phyloP scores from a whole-genome alignment of 2,329 filamentous ascomycete species.

The Clarireedia homoeocarpa region DNA sequence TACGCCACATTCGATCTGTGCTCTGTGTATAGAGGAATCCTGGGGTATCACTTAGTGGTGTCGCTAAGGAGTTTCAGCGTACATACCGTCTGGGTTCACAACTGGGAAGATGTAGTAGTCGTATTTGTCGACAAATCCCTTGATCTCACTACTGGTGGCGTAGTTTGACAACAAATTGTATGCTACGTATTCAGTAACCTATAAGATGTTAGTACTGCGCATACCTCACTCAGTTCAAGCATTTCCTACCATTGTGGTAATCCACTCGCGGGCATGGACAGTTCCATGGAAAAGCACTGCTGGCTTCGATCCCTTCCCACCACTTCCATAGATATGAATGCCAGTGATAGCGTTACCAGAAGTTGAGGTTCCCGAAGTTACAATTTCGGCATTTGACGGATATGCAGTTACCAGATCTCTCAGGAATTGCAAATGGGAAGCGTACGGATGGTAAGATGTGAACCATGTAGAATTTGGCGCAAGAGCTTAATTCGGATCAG shows the following conservation, averaged over 20 bases:
- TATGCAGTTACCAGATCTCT: constrained; percentile 38
- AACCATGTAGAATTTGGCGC: constrained; percentile 39
- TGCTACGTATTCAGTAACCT: constrained; percentile 42
- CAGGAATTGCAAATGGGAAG: constrained; percentile 43
- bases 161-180: constrained; percentile 42
- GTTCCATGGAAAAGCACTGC: constrained; percentile 50
- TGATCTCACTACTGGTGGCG: constrained; percentile 31
- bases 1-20: constrained; percentile 52
- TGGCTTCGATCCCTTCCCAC: constrained; percentile 37
- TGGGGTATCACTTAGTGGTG: constrained; percentile 16
- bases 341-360: constrained; percentile 37
- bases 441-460: constrained; percentile 44
- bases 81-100: constrained; percentile 51
- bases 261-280: constrained; percentile 55
- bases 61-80: background rate
- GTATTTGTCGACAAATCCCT: constrained; percentile 47
- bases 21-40: constrained; percentile 53
- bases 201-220: background rate
- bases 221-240: background rate
- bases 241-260: constrained; percentile 36
- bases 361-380: constrained; percentile 40
- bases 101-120: constrained; percentile 60
- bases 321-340: constrained; percentile 46
- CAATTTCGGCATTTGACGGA: constrained; percentile 40
- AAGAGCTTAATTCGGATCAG: constrained; percentile 14